Evolutionary conservation across 441 rosid genomes (phyloP), one percentile per base, ranked within the genome.

Genomic region (California macrophylla): DNA sequence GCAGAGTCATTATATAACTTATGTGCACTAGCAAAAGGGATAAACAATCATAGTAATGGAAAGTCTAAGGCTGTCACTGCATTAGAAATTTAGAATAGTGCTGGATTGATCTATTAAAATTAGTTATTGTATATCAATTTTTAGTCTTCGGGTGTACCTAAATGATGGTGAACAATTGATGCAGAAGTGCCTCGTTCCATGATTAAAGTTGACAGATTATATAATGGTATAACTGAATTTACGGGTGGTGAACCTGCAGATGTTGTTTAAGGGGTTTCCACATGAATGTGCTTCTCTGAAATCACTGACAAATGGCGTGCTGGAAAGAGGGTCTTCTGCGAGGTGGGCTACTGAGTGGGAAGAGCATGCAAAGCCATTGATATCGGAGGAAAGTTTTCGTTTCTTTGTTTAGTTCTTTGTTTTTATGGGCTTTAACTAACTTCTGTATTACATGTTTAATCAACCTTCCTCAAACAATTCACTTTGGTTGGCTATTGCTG

Each of bases 261-360:
- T 84, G 86, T 82, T 94, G 78, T 87, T 92, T 62, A 87, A 87
- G 82, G 97, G 93, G 1, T 94, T 90, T 78, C 98, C 98, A 2
- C 79, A 77, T 61, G 81, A 82, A 73, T 89, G 90, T 66, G 78
- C 82, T 71, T 78, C 86, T 68, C 75, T 94, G 77, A 79, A 73
- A 73, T 77, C 79, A 50, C 84, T 94, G 29, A 89, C 84, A 77
- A 79, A 82, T 36, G 94, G 94, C 64, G 91, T 87, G 28, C 54
- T 82, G 81, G 89, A 87, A 77, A 83, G 69, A 68, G 87, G 90
- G 70, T 87, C 89, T 54, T 87, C 94, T 1, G 80, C 87, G 68
- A 82, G 94, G 80, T 94, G 98, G 97, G 82, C 85, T 24, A 72
- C 87, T 5, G 96, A 92, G 77, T 92, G 97, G 98, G 97, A 94